Conservation (phyloP, 805 yeast genomes). For the Wickerhamiella musiphila region DNA sequence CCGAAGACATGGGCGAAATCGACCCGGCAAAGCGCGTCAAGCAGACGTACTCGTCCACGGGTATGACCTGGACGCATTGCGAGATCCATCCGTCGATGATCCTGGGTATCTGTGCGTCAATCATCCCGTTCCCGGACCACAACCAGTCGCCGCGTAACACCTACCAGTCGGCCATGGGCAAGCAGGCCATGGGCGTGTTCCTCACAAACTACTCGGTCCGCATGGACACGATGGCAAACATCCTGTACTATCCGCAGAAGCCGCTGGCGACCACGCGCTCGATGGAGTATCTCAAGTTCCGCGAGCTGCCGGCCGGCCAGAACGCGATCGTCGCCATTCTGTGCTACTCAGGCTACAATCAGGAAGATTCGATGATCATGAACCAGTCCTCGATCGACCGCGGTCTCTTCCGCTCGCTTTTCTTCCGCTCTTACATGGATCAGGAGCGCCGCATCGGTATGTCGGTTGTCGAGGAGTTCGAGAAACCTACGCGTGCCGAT, state of each 20-base stretch:
- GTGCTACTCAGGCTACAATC: constrained; percentile 96
- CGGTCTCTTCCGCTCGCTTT: constrained; percentile 87
- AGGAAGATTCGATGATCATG: constrained; percentile 99
- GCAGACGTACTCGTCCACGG: constrained; percentile 40
- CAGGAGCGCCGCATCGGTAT: constrained; percentile 97
- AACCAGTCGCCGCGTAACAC: constrained; percentile 99
- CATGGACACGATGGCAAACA: constrained; percentile 99
- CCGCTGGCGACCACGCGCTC: constrained; percentile 96
- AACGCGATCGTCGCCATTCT: constrained; percentile 96
- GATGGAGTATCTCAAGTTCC: constrained; percentile 91
- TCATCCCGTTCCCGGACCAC: constrained; percentile 99
- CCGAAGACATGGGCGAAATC: constrained; percentile 8
- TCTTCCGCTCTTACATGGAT: constrained; percentile 96
- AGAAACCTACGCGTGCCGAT: constrained; percentile 87
- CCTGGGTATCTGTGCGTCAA: constrained; percentile 94
- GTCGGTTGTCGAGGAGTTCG: constrained; percentile 95
- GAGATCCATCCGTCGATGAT: constrained; percentile 99
- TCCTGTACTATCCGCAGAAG: constrained; percentile 91
- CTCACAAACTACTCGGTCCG: constrained; percentile 88
- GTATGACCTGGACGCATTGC: constrained; percentile 90
- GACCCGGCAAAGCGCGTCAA: constrained; percentile 49
- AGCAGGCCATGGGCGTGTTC: constrained; percentile 99
- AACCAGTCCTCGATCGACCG: constrained; percentile 94
- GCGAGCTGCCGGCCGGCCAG: constrained; percentile 98
- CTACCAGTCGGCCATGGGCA: constrained; percentile 99